Evolutionary conservation across 306 rosid species (phyloP).

Genomic region (Medicago ruthenica): DNA sequence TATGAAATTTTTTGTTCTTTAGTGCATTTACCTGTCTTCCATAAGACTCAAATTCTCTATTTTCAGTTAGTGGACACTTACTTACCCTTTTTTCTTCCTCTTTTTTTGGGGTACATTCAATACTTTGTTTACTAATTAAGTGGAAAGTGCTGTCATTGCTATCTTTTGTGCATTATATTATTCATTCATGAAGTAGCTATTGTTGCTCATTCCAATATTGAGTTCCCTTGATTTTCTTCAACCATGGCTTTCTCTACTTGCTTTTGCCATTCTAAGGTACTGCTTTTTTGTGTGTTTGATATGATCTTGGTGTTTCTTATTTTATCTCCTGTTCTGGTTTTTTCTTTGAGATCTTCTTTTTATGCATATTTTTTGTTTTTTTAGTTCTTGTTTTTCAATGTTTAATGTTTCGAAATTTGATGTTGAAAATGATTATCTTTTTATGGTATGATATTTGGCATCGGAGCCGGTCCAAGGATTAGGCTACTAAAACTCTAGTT

Average conservation of each 20-base stretch:
- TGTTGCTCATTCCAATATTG: slow-evolving; percentile 41
- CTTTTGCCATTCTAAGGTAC: slow-evolving; percentile 67
- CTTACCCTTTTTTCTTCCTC: not conserved
- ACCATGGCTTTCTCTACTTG: slow-evolving; percentile 65
- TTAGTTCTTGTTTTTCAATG: slow-evolving; percentile 4
- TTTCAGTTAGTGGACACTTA: slow-evolving; percentile 34
- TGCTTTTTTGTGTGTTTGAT: slow-evolving; percentile 33
- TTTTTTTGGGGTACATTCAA: slow-evolving; percentile 1
- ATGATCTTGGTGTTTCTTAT: slow-evolving; percentile 1
- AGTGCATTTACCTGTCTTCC: slow-evolving; percentile 48
- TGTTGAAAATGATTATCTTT: slow-evolving; percentile 14
- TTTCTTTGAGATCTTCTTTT: not conserved
- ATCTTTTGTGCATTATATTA: slow-evolving; percentile 14
- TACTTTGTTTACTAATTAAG: slow-evolving; percentile 27
- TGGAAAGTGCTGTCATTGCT: slow-evolving; percentile 36
- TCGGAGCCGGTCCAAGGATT: too few relatives aligned
- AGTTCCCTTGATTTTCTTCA: slow-evolving; percentile 43
- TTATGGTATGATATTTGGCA: slow-evolving; percentile 26
- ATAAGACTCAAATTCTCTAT: slow-evolving; percentile 40
- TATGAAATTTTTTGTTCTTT: slow-evolving; percentile 34
- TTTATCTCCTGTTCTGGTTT: not conserved
- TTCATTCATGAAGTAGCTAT: slow-evolving; percentile 47
- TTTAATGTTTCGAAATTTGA: slow-evolving; percentile 1
- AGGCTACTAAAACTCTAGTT: too few relatives aligned
- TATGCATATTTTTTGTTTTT: not conserved